A percentile compares a stretch with the other conserved stretches of the same genome.
Evolutionary conservation across 331 rosid genomes (phyloP).

Genomic region (Spiraea crenata): DNA sequence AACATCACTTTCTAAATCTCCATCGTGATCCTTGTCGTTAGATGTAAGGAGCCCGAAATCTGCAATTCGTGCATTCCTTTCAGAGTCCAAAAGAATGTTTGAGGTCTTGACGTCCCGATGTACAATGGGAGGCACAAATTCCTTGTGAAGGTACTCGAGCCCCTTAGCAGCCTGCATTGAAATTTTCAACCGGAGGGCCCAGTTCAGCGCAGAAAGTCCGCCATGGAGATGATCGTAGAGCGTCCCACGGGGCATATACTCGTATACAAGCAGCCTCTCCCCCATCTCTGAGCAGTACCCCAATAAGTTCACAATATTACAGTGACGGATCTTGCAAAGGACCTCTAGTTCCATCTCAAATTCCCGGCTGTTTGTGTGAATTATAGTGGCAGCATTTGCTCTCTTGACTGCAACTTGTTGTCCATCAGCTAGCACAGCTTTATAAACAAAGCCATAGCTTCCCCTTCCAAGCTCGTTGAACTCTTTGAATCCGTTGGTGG

Average conservation of each 20-base stretch:
- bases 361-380: slow-evolving; percentile 76
- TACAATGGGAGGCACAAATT: slow-evolving; percentile 59
- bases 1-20: slow-evolving; percentile 60
- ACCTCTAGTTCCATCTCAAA: slow-evolving; percentile 86
- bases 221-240: slow-evolving; percentile 89
- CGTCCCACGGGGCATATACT: slow-evolving; percentile 90
- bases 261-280: slow-evolving; percentile 84
- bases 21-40: slow-evolving; percentile 46
- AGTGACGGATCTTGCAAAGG: slow-evolving; percentile 80
- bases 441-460: slow-evolving; percentile 90
- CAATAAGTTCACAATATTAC: slow-evolving; percentile 70
- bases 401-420: slow-evolving; percentile 83
- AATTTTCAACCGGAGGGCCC: slow-evolving; percentile 69
- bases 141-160: slow-evolving; percentile 80
- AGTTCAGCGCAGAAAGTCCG: slow-evolving; percentile 79
- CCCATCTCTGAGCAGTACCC: slow-evolving; percentile 98
- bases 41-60: slow-evolving; percentile 72
- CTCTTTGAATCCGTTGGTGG: slow-evolving; percentile 93
- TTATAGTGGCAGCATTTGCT: slow-evolving; percentile 92
- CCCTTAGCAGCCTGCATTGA: slow-evolving; percentile 83
- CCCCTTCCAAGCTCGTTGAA: slow-evolving; percentile 95
- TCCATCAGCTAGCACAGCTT: slow-evolving; percentile 72
- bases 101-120: slow-evolving; percentile 75
- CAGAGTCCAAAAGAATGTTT: slow-evolving; percentile 76
- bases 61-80: slow-evolving; percentile 77